A percentile compares a stretch with the other conserved stretches of the same genome.
phyloP scores from a whole-genome alignment of 2,329 filamentous ascomycete species.

The Fusarium xyrophilum region DNA sequence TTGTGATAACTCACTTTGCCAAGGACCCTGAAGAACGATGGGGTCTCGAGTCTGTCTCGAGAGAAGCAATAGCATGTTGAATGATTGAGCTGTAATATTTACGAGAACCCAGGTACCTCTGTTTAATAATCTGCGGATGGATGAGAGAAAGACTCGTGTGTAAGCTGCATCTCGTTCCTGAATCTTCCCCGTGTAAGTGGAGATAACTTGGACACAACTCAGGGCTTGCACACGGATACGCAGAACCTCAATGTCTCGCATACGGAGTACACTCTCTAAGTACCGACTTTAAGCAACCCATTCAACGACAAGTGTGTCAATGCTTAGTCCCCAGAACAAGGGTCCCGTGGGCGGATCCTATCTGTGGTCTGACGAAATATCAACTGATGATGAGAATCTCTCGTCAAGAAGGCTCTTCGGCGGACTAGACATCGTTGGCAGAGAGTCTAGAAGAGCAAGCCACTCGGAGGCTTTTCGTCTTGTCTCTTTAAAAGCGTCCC shows the following conservation, averaged over 20 bases:
- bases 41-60: neutral
- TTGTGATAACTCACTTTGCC: neutral
- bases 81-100: neutral
- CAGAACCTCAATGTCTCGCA: neutral
- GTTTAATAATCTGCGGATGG: neutral
- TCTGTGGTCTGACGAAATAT: neutral
- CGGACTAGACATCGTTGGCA: neutral
- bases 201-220: neutral
- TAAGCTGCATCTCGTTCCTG: constrained; percentile 1
- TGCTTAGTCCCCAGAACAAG: constrained; percentile 11
- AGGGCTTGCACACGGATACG: neutral
- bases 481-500: neutral
- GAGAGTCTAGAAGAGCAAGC: neutral
- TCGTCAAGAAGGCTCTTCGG: neutral
- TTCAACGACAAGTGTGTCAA: constrained; percentile 25
- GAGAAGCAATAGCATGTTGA: neutral
- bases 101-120: neutral
- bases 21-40: neutral
- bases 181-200: constrained; percentile 1
- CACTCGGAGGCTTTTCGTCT: constrained; percentile 28
- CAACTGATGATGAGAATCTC: neutral
- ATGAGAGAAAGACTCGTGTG: neutral
- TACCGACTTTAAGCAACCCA: neutral
- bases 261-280: too few species aligned
- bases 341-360: constrained; percentile 7